phyloP scores from a whole-genome alignment of 2,329 filamentous ascomycete species.

The Epichloe hybrida region DNA sequence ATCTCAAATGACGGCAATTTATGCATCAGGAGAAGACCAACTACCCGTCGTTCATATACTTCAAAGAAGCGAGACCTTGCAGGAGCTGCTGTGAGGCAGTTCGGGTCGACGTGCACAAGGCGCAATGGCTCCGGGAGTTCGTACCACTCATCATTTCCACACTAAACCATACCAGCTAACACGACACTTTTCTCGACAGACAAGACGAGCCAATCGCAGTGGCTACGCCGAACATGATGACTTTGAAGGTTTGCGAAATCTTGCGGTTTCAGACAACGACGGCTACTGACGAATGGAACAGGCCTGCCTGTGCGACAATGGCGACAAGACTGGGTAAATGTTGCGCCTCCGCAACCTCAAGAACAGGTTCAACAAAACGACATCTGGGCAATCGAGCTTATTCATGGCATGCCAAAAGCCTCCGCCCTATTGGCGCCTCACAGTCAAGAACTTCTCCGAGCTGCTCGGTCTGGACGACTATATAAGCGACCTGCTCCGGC shows the following conservation, averaged over 20 bases:
- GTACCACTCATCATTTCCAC: conserved; percentile 3
- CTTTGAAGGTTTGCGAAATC: conserved; percentile 35
- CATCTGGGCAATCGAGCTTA: conserved; percentile 62
- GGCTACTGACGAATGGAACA: conserved; percentile 22
- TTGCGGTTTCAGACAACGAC: background rate
- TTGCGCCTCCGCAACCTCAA: conserved; percentile 51
- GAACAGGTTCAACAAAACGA: conserved; percentile 52
- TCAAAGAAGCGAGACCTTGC: background rate
- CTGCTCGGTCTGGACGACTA: conserved; percentile 61
- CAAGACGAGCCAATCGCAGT: conserved; percentile 41
- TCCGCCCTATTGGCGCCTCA: conserved; percentile 62
- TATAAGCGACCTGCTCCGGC: conserved; percentile 56
- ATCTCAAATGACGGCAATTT: background rate
- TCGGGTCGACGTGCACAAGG: background rate
- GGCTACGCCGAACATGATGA: conserved; percentile 48
- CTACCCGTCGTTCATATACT: background rate
- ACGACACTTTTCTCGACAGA: conserved; percentile 21
- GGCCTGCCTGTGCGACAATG: conserved; percentile 86
- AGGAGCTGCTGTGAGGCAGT: background rate
- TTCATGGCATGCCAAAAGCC: conserved; percentile 74
- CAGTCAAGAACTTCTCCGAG: conserved; percentile 70
- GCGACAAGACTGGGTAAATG: conserved; percentile 55
- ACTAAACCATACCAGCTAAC: conserved; percentile 7
- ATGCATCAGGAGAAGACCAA: background rate
- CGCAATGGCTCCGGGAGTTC: conserved; percentile 28